Percentiles rank a stretch among this genome's conserved stretches.
Conservation (phyloP, 2,329 filamentous ascomycete genomes). For the Colletotrichum lupini region DNA sequence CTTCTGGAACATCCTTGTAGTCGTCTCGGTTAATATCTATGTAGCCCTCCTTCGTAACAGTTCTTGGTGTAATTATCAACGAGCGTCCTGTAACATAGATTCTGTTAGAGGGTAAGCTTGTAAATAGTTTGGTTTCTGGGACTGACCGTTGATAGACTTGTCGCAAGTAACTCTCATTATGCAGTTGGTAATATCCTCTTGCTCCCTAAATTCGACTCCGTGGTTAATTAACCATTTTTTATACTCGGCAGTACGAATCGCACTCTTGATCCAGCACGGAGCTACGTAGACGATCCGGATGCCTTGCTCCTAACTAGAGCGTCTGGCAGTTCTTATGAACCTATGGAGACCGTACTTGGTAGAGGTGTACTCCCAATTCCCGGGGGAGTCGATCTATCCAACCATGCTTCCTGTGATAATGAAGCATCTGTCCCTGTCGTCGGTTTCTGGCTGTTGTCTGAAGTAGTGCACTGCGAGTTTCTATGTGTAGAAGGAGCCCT, state of each 20-base stretch:
- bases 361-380: slow-evolving; percentile 53
- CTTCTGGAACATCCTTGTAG: slow-evolving; percentile 43
- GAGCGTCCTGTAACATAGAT: slow-evolving; percentile 40
- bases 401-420: slow-evolving; percentile 61
- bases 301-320: slow-evolving; percentile 51
- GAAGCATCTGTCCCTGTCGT: slow-evolving; percentile 56
- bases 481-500: slow-evolving; percentile 56
- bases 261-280: slow-evolving; percentile 53
- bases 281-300: slow-evolving; percentile 60
- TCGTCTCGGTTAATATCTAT: slow-evolving; percentile 53
- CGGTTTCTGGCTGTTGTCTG: slow-evolving; percentile 49
- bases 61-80: slow-evolving; percentile 52
- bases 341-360: slow-evolving; percentile 57
- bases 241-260: slow-evolving; percentile 44
- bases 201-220: slow-evolving; percentile 53
- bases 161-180: slow-evolving; percentile 48
- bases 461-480: slow-evolving; percentile 61
- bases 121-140: background rate
- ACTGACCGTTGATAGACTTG: slow-evolving; percentile 36
- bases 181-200: slow-evolving; percentile 45
- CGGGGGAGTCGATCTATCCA: slow-evolving; percentile 57
- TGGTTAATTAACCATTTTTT: slow-evolving; percentile 41
- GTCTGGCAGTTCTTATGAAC: slow-evolving; percentile 53
- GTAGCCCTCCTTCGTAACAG: slow-evolving; percentile 51
- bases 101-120: background rate